Conservation (phyloP, 495 filamentous ascomycete species). For the Pyrenula massariospora region DNA sequence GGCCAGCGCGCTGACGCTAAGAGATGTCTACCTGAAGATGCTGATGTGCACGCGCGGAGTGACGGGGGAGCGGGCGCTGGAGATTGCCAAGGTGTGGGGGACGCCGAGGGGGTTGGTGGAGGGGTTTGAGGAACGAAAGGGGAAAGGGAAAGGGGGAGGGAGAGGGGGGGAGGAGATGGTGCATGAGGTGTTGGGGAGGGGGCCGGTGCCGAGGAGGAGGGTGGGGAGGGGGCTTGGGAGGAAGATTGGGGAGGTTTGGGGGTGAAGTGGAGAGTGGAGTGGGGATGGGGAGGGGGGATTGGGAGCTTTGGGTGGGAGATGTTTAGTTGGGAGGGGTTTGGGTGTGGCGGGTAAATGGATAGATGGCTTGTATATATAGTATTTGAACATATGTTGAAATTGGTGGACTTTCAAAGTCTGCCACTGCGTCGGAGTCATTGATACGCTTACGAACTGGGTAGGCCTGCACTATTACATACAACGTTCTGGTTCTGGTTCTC, state of each 20-base stretch:
- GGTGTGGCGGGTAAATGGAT: no score
- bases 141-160: slow-evolving; percentile 33
- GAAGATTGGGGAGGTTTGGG: slow-evolving; percentile 70
- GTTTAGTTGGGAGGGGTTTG: no score
- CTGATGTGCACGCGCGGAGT: slow-evolving; percentile 72
- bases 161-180: slow-evolving; percentile 35
- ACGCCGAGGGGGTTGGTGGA: slow-evolving; percentile 60
- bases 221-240: slow-evolving; percentile 49
- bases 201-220: slow-evolving; percentile 56
- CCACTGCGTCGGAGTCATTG: no score
- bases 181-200: slow-evolving; percentile 29
- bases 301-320: no score
- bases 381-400: no score
- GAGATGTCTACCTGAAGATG: slow-evolving; percentile 77
- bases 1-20: slow-evolving; percentile 57
- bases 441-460: no score
- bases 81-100: slow-evolving; percentile 64
- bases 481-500: no score
- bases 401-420: no score
- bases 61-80: slow-evolving; percentile 70
- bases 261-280: slow-evolving; percentile 10
- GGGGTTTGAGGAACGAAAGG: slow-evolving; percentile 45
- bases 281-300: no score
- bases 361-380: no score
- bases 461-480: no score